A percentile compares a stretch with the other conserved stretches of the same genome.
phyloP scores from a whole-genome alignment of 371 early-diverging fungal genomes.

The Zopfochytrium polystomum region DNA sequence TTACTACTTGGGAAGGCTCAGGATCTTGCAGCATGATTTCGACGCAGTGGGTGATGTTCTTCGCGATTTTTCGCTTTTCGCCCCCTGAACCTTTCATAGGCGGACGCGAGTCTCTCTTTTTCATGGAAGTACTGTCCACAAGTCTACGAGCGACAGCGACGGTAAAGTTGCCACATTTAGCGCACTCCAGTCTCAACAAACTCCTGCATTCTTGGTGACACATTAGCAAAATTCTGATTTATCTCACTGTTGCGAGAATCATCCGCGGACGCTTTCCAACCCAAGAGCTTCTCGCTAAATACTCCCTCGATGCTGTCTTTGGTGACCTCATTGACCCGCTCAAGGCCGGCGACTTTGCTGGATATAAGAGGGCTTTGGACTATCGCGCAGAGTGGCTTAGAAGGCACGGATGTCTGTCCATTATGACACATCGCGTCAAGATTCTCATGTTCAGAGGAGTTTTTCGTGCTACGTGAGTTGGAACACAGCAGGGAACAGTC shows the following conservation, averaged over 20 bases:
- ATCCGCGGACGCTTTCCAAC: background rate
- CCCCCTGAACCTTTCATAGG: background rate
- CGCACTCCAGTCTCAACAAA: too few relatives aligned
- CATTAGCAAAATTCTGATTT: background rate
- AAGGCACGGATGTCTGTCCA: background rate
- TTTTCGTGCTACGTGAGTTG: too few relatives aligned
- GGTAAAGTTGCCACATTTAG: too few relatives aligned
- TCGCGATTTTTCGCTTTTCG: background rate
- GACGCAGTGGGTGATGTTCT: background rate
- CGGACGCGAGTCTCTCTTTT: background rate
- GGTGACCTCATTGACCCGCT: background rate
- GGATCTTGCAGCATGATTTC: background rate
- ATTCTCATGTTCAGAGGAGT: background rate
- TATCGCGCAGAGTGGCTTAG: background rate
- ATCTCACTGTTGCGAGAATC: background rate
- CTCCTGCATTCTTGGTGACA: too few relatives aligned
- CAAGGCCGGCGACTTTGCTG: background rate
- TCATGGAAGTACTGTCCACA: constrained; percentile 1
- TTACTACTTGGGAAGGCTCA: background rate
- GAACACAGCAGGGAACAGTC: too few relatives aligned
- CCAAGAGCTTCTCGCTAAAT: background rate
- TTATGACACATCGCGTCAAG: constrained; percentile 1
- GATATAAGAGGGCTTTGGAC: background rate
- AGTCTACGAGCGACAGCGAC: too few relatives aligned
- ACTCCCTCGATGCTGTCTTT: background rate